Conservation (phyloP, 306 rosid genomes). For the Ceratonia siliqua region DNA sequence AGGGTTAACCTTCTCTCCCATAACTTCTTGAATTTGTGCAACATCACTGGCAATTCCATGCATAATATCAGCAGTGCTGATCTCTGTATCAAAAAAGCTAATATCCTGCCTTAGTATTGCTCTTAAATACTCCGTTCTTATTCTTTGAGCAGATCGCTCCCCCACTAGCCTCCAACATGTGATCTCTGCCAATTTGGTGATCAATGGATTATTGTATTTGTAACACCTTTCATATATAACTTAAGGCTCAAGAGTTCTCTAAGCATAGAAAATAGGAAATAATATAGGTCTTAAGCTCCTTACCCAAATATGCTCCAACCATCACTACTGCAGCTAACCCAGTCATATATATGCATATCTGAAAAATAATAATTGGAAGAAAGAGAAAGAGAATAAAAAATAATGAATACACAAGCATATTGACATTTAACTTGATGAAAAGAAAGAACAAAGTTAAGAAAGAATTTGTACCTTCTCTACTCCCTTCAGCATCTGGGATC, state of each 20-base stretch:
- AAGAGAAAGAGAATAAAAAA: conserved; percentile 6
- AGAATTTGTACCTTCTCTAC: conserved; percentile 49
- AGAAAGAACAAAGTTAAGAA: not conserved
- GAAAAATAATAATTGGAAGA: conserved; percentile 36
- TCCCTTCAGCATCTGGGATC: conserved; percentile 54
- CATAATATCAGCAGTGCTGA: conserved; percentile 78
- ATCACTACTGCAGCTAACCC: conserved; percentile 69
- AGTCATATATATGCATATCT: conserved; percentile 71
- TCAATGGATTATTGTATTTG: not conserved
- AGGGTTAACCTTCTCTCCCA: conserved; percentile 89
- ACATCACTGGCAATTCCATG: conserved; percentile 96
- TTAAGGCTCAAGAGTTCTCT: not conserved
- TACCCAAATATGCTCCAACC: conserved; percentile 92
- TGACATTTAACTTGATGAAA: too few species aligned
- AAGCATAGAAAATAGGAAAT: not conserved
- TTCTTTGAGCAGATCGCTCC: conserved; percentile 80
- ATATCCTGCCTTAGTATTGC: conserved; percentile 83
- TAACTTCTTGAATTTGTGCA: conserved; percentile 95
- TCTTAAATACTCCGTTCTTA: conserved; percentile 69
- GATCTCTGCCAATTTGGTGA: conserved; percentile 64
- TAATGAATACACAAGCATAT: too few species aligned
- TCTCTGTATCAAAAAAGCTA: conserved; percentile 69
- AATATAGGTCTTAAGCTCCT: conserved; percentile 33
- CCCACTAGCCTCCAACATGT: conserved; percentile 95
- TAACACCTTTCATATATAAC: not conserved